These are phyloP conservation scores for Paecilomyces fulvus DNA, from an alignment of 2,329 filamentous ascomycete genomes.

Conservation along the genomic window DNA sequence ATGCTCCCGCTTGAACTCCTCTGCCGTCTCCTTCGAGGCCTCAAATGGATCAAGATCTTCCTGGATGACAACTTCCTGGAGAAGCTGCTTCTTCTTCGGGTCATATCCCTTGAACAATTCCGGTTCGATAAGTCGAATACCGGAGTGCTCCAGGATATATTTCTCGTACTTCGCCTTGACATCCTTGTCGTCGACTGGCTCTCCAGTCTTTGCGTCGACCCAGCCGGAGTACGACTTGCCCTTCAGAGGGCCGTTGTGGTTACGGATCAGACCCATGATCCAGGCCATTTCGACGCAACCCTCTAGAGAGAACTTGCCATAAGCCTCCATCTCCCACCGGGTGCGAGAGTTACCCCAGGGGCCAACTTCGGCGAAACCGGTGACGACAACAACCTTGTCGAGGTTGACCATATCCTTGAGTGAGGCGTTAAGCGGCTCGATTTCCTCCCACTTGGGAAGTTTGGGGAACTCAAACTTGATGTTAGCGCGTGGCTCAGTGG, in stretches of 20 bases:
- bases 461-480: conserved; percentile 95
- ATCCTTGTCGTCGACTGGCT: conserved; percentile 96
- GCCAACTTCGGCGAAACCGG: conserved; percentile 82
- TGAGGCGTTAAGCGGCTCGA: conserved; percentile 77
- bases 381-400: conserved; percentile 95
- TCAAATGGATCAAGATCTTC: conserved; percentile 97
- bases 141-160: conserved; percentile 88
- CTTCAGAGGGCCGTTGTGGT: conserved; percentile 93
- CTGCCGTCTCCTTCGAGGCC: conserved; percentile 90
- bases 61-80: conserved; percentile 95
- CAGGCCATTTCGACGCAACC: conserved; percentile 99
- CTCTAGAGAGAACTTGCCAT: conserved; percentile 93
- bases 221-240: conserved; percentile 92
- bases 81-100: conserved; percentile 95
- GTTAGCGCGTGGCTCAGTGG: conserved; percentile 88
- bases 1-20: conserved; percentile 95
- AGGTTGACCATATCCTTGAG: conserved; percentile 98
- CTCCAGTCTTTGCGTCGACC: conserved; percentile 90
- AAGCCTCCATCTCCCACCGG: conserved; percentile 98
- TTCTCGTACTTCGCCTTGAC: conserved; percentile 97
- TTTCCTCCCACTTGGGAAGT: conserved; percentile 82
- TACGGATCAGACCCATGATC: conserved; percentile 99
- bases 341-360: conserved; percentile 98
- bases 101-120: conserved; percentile 96
- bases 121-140: conserved; percentile 95